Base-by-base conservation (phyloP, 805 yeast species). In the Candida broadrunensis region DNA sequence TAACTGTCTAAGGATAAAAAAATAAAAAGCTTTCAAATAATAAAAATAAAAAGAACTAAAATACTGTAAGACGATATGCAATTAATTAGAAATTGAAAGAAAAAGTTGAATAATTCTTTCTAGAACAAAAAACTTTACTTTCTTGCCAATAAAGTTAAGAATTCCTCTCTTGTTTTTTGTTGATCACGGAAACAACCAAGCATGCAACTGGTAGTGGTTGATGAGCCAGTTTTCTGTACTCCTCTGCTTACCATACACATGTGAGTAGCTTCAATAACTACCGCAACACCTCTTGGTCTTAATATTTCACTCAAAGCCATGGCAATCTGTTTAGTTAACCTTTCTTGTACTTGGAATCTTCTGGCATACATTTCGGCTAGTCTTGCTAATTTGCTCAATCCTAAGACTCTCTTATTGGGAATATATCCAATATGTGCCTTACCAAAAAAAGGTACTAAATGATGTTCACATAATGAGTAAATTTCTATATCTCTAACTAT, bases 241-340 rank as follows among this genome's bases (percentile, higher is more conserved):
- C 99, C 99, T 59, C 99, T 79, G 61, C 95, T 88, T 20, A 91
- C 98, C 99, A 93, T 93, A 64, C 99, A 93, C 99, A 93, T 93
- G 61, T 93, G 99, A 2, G 91, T 80, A 15, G 97, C 97, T 65
- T 93, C 99, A 55, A 93, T 89, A 20, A 93, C 98, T 31, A 93
- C 99, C 1, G 98, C 99, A 7, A 93, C 99, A 46, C 99, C 99
- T 55, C 90, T 78, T 14, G 99, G 99, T 56, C 85, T 83, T 55
- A 93, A 73, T 44, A 90, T 87, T 57, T 89, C 97, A 60, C 84
- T 81, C 41, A 93, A 67, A 1, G 98, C 97, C 85, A 89, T 87
- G 24, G 99, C 98, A 40, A 93, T 90, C 63, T 93, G 99, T 63
- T 93, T 93, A 11, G 99, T 93, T 47, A 93, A 75, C 50, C 99